These are phyloP conservation scores for Dipteronia dyeriana DNA, from an alignment of 345 rosid species.

Conservation along the genomic window DNA sequence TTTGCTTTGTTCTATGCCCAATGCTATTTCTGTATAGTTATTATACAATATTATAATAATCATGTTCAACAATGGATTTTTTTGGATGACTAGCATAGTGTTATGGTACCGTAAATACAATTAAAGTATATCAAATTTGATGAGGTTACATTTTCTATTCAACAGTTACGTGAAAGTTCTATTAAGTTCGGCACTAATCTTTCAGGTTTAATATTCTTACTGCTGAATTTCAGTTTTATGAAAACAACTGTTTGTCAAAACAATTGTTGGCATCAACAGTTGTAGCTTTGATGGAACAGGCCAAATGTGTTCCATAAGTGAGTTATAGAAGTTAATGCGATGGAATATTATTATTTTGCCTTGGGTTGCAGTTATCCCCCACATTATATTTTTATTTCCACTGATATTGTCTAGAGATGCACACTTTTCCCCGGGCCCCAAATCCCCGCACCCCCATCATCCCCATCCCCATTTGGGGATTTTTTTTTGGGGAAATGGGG, in stretches of 20 bases:
- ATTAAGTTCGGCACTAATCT: neutral
- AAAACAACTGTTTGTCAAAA: neutral
- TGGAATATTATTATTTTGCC: neutral
- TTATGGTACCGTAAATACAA: neutral
- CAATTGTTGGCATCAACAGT: neutral
- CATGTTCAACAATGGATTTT: neutral
- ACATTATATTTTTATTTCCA: neutral
- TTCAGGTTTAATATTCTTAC: neutral
- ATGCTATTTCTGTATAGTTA: neutral
- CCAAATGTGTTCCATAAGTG: neutral
- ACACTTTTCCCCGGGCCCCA: too few relatives aligned
- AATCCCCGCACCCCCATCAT: too few relatives aligned
- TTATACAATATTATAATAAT: constrained; percentile 4
- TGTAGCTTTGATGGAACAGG: neutral
- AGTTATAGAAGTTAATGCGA: neutral
- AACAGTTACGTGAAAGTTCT: neutral
- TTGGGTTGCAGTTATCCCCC: neutral
- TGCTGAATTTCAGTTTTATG: neutral
- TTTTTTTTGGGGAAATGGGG: too few relatives aligned
- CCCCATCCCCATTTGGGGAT: too few relatives aligned
- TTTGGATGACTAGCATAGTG: neutral
- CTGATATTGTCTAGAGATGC: neutral
- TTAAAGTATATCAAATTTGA: neutral
- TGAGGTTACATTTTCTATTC: neutral
- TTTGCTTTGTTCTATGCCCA: constrained; percentile 19